Base-by-base conservation (phyloP, 345 rosid genomes). In the Salix suchowensis region DNA sequence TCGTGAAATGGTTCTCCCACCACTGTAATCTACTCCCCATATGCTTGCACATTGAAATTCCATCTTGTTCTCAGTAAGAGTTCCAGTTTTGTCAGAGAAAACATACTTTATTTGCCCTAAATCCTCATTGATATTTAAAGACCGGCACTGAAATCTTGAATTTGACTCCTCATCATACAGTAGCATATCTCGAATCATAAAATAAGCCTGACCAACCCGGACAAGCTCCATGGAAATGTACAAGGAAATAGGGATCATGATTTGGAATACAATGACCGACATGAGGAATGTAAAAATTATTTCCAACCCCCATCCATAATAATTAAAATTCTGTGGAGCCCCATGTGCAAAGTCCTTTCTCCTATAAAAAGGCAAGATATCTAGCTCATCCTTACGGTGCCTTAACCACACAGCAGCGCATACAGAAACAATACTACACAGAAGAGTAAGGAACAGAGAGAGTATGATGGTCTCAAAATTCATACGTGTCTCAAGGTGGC, bases 241-340 rank as follows among this genome's bases (percentile, higher is more conserved):
- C 68, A 65, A 65, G 5, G 68, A 65, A 30, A 65, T 65, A 65
- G 68, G 68, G 36, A 65, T 65, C 68, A 65, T n/a, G 26, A n/a
- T n/a, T 6, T 30, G 26, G 36, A n/a, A 65, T 11, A 65, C 19
- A 46, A 46, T 46, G 14, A 46, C 52, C 4, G 52, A 46, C 68
- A 65, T 65, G 37, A 65, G 68, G 36, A 30, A 26, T 1, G 68
- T 65, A 26, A 65, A 65, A 30, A 65, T 30, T 12, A 46, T 46
- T 15, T 46, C 52, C 52, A 46, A 1, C 18, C 52, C 52, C 52
- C 52, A 46, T 46, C 52, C 52, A 46, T 46, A 46, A 46, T 46
- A 46, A 28, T 65, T 26, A 24, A 30, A 65, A 30, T n/a, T 26
- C 16, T 26, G 16, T 65, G 68, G 32, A 65, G 16, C 36, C 16